Evolutionary conservation across 2,329 filamentous ascomycete genomes (phyloP).

Genomic region (Calonectria naviculata): DNA sequence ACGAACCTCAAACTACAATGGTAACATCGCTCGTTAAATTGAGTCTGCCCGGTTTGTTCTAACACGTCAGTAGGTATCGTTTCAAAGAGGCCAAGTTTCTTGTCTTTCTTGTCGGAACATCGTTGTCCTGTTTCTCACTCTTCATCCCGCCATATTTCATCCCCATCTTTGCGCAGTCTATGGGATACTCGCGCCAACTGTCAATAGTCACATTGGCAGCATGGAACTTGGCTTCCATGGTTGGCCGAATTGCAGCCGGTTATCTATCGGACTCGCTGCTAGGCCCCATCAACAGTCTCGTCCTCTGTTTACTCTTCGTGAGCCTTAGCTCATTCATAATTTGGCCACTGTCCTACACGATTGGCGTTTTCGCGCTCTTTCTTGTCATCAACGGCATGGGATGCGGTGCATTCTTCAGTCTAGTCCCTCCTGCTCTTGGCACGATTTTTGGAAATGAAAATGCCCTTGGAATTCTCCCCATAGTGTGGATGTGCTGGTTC

Average conservation of each 20-base stretch:
- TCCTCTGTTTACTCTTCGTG: constrained; percentile 39
- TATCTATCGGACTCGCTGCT: constrained; percentile 39
- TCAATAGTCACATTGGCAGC: constrained; percentile 37
- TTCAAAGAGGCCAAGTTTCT: constrained; percentile 41
- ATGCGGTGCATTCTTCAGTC: constrained; percentile 44
- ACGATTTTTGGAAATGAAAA: constrained; percentile 38
- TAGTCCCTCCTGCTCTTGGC: constrained; percentile 41
- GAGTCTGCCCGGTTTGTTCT: no score
- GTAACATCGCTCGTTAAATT: constrained; percentile 15
- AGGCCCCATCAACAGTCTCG: constrained; percentile 42
- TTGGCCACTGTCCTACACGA: constrained; percentile 41
- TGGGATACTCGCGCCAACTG: constrained; percentile 38
- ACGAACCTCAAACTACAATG: constrained; percentile 37
- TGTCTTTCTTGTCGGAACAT: constrained; percentile 35
- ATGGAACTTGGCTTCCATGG: constrained; percentile 44
- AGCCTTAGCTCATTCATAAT: constrained; percentile 39
- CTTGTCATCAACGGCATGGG: constrained; percentile 42
- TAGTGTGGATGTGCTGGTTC: constrained; percentile 45
- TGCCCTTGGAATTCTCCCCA: constrained; percentile 37
- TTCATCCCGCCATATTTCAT: constrained; percentile 42
- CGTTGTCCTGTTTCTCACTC: constrained; percentile 39
- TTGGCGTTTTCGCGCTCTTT: constrained; percentile 36
- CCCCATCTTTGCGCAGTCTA: constrained; percentile 36
- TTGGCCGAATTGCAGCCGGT: constrained; percentile 39
- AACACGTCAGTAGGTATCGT: constrained; percentile 33